A percentile compares a stretch with the other conserved stretches of the same genome.
These are phyloP conservation scores for Rhodotorula sp. DNA, from an alignment of 1,284 basidiomycete species.

Conservation along the genomic window DNA sequence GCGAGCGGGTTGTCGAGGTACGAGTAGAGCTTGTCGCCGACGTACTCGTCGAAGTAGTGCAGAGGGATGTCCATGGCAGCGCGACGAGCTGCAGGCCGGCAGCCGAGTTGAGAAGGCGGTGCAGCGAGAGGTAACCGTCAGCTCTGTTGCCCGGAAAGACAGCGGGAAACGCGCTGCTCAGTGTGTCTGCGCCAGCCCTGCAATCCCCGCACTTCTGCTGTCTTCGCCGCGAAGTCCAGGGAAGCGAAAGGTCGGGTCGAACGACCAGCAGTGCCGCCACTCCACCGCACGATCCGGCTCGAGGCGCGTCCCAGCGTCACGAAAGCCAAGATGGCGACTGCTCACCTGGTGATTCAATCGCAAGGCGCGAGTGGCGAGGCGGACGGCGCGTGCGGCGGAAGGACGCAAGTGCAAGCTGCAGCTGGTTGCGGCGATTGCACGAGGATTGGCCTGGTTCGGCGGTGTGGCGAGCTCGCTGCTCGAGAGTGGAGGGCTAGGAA, in stretches of 20 bases:
- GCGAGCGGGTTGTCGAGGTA: constrained; percentile 59
- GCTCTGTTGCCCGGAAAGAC: background rate
- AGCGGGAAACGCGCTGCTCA: background rate
- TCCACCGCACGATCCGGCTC: too few relatives aligned
- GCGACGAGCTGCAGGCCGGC: too few relatives aligned
- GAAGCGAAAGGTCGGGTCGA: too few relatives aligned
- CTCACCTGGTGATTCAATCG: background rate
- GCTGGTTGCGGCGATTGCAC: too few relatives aligned
- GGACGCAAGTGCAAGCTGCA: background rate
- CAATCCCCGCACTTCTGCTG: too few relatives aligned
- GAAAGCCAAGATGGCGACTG: background rate
- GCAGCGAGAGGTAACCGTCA: background rate
- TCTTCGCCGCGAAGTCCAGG: too few relatives aligned
- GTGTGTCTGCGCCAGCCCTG: too few relatives aligned
- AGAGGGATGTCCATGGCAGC: constrained; percentile 27
- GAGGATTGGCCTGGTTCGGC: too few relatives aligned
- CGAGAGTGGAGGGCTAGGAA: too few relatives aligned
- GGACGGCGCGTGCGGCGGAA: background rate
- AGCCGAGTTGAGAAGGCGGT: background rate
- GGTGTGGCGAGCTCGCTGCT: too few relatives aligned
- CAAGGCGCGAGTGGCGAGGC: background rate
- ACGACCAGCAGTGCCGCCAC: too few relatives aligned
- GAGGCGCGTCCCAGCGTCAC: too few relatives aligned
- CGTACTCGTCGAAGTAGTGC: constrained; percentile 65
- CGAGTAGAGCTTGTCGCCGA: constrained; percentile 78